These are phyloP conservation scores for Podospora pseudocomata DNA, from an alignment of 495 filamentous ascomycete genomes.

Conservation along the genomic window DNA sequence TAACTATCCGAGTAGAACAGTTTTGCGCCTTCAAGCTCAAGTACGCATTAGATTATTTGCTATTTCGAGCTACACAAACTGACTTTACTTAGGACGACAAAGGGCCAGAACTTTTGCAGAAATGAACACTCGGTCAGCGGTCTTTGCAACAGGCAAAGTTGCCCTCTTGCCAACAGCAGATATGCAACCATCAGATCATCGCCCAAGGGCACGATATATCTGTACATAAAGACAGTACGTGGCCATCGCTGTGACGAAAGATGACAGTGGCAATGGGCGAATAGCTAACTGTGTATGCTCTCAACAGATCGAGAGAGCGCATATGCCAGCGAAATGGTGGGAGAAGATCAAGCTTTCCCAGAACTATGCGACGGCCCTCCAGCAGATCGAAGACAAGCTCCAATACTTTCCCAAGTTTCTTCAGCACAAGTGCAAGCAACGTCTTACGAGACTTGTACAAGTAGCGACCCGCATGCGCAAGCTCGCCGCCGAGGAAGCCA, in stretches of 20 bases:
- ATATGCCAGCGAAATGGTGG: slow-evolving; percentile 91
- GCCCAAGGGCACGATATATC: slow-evolving; percentile 77
- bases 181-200: slow-evolving; percentile 91
- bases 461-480: slow-evolving; percentile 82
- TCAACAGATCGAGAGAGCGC: slow-evolving; percentile 62
- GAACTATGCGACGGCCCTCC: slow-evolving; percentile 83
- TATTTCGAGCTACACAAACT: slow-evolving; percentile 22
- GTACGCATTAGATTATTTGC: slow-evolving; percentile 45
- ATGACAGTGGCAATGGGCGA: not conserved
- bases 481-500: slow-evolving; percentile 80
- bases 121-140: slow-evolving; percentile 75
- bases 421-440: slow-evolving; percentile 95
- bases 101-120: slow-evolving; percentile 95
- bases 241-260: slow-evolving; percentile 6
- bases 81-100: slow-evolving; percentile 63
- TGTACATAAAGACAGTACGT: slow-evolving; percentile 90
- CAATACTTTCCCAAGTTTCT: slow-evolving; percentile 97
- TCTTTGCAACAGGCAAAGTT: slow-evolving; percentile 90
- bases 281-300: not conserved
- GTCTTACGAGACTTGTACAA: slow-evolving; percentile 88
- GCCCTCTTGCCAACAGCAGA: slow-evolving; percentile 89
- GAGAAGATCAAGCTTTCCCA: slow-evolving; percentile 85
- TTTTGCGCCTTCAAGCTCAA: slow-evolving; percentile 97
- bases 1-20: slow-evolving; percentile 55
- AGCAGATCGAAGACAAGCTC: slow-evolving; percentile 79